Evolutionary conservation across 306 rosid genomes (phyloP), one percentile per base, ranked within the genome.

Genomic region (Boehmeria nivea): DNA sequence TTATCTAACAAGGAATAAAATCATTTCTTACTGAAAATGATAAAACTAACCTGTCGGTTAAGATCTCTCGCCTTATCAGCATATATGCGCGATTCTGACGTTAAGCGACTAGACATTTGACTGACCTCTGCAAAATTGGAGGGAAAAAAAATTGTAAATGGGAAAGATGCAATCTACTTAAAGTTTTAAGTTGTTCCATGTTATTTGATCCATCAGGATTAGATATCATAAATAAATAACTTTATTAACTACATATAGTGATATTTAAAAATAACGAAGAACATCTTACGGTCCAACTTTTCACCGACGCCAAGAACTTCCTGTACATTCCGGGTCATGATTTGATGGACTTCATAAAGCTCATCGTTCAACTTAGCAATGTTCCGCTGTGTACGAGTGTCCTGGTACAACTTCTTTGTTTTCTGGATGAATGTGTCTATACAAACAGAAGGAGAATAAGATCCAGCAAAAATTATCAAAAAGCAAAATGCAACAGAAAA

Each of bases 271-370:
- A 11, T 28, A 26, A n/a, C 6, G 10, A 43, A 27, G 28, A 27
- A 49, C 14, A 22, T 64, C 99, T 83, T 87, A 93, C 99, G 96
- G 72, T 93, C 96, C 87, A 93, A 81, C 76, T 87, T 93, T 83
- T 93, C 96, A 49, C 99, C 99, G 63, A 93, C 99, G 70, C 99
- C 99, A 66, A 93, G 94, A 76, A 93, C 96, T 70, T 93, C 99
- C 79, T 87, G 99, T 76, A 93, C 99, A 79, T 93, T 93, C 18
- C 99, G 95, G 45, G 99, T 93, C 96, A 93, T 87, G 63, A 93
- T 85, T 76, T 87, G 99, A 72, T 93, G 96, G 74, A 93, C 99
- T 79, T 93, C 99, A 62, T 87, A 93, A 31, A 93, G 96, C 68
- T 93, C 99, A 73, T 93, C 99, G 57, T 87, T 93, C 84, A 93